A percentile compares a stretch with the other conserved stretches of the same genome.
phyloP scores from a whole-genome alignment of 768 basidiomycete species.

The Clitopilus passeckerianus region DNA sequence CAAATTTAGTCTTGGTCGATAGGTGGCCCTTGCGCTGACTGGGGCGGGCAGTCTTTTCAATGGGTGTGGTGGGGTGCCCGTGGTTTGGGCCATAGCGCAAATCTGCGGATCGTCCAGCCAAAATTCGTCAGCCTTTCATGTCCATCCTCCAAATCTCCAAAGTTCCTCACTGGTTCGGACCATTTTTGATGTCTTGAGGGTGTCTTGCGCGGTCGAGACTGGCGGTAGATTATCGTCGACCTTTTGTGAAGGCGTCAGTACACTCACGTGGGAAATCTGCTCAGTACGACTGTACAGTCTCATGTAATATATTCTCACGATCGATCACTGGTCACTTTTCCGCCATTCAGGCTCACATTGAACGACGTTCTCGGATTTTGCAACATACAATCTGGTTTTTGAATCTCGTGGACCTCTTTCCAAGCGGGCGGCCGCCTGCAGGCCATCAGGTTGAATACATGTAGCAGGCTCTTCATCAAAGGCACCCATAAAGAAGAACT shows the following conservation, averaged over 20 bases:
- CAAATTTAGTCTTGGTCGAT: constrained; percentile 89
- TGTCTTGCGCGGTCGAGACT: constrained; percentile 23
- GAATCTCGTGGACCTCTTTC: background rate
- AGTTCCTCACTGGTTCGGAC: constrained; percentile 64
- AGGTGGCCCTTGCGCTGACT: constrained; percentile 90
- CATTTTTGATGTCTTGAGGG: constrained; percentile 64
- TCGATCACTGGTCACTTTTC: no score
- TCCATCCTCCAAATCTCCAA: background rate
- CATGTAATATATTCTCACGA: constrained; percentile 3
- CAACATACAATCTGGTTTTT: no score
- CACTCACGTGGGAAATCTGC: background rate
- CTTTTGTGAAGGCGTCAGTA: background rate
- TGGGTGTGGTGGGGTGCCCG: constrained; percentile 84
- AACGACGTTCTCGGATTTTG: no score
- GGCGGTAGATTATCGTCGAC: background rate
- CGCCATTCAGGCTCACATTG: no score
- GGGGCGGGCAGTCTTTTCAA: constrained; percentile 71
- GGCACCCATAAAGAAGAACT: background rate
- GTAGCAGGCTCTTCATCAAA: background rate
- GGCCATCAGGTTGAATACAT: background rate
- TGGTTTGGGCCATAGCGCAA: constrained; percentile 81
- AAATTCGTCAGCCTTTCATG: constrained; percentile 10
- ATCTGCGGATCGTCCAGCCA: constrained; percentile 40
- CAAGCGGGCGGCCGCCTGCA: background rate
- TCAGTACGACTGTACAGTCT: constrained; percentile 47